Conservation (phyloP, 164 flowering plant genomes). For the Aristolochia californica region DNA sequence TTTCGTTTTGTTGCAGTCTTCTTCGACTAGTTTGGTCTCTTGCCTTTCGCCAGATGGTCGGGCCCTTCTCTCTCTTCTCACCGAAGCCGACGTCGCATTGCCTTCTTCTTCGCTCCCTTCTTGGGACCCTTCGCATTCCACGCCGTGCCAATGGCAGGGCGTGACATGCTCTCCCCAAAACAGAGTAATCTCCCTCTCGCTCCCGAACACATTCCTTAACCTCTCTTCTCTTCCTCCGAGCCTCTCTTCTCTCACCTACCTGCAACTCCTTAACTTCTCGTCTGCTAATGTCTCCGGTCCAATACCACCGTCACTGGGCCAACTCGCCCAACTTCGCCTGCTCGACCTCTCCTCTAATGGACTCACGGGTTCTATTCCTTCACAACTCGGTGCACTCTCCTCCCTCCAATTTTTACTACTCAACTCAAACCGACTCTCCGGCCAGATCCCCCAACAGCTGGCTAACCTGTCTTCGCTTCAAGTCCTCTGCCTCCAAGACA, state of each 20-base stretch:
- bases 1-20: constrained; percentile 29
- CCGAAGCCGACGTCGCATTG: constrained; percentile 28
- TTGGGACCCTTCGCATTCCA: constrained; percentile 68
- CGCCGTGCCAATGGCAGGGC: constrained; percentile 90
- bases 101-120: constrained; percentile 52
- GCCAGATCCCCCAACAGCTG: constrained; percentile 53
- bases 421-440: constrained; percentile 59
- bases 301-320: constrained; percentile 67
- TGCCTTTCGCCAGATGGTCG: constrained; percentile 75
- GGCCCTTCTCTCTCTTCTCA: constrained; percentile 70
- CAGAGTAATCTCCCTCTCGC: constrained; percentile 71
- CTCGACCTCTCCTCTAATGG: constrained; percentile 80
- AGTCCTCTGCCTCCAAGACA: constrained; percentile 80
- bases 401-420: constrained; percentile 67
- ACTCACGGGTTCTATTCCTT: constrained; percentile 63
- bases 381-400: constrained; percentile 47
- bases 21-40: constrained; percentile 6
- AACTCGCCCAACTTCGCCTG: constrained; percentile 45
- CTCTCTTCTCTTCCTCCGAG: constrained; percentile 55
- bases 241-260: constrained; percentile 69
- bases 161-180: constrained; percentile 72
- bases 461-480: constrained; percentile 62
- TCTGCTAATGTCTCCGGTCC: constrained; percentile 78
- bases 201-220: constrained; percentile 81
- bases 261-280: constrained; percentile 90